A percentile compares a stretch with the other conserved stretches of the same genome.
phyloP scores from a whole-genome alignment of 441 rosid genomes.

The Jatropha multifida region DNA sequence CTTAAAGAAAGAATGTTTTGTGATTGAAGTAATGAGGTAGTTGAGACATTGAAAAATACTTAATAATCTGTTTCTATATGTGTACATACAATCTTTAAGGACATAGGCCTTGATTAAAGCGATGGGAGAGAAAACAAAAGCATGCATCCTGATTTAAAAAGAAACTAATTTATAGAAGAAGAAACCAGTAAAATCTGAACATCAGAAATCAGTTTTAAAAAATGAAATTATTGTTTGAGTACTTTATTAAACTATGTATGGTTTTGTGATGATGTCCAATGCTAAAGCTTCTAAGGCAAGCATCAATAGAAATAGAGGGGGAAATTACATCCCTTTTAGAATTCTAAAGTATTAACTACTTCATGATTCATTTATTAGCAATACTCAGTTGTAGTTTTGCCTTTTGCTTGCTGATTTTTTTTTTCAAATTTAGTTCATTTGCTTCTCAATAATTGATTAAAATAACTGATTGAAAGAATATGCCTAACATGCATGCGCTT shows the following conservation, averaged over 20 bases:
- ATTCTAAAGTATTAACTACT: not conserved
- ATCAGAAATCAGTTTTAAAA: not conserved
- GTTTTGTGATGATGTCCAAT: not conserved
- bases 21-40: not conserved
- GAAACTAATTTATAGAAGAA: not conserved
- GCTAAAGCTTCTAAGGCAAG: not conserved
- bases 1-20: not conserved
- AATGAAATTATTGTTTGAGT: no score
- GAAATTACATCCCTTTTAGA: no score
- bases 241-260: not conserved
- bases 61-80: not conserved
- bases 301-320: no score
- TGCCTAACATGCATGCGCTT: no score
- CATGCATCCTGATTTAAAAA: not conserved
- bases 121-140: no score
- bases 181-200: not conserved
- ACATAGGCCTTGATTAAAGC: no score
- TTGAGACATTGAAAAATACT: not conserved
- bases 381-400: not conserved
- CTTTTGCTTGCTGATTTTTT: not conserved
- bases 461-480: no score
- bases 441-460: no score
- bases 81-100: not conserved
- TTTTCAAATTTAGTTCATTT: no score
- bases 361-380: not conserved